These are phyloP conservation scores for Tolypocladium ovalisporum DNA, from an alignment of 2,329 filamentous ascomycete species.

Conservation along the genomic window DNA sequence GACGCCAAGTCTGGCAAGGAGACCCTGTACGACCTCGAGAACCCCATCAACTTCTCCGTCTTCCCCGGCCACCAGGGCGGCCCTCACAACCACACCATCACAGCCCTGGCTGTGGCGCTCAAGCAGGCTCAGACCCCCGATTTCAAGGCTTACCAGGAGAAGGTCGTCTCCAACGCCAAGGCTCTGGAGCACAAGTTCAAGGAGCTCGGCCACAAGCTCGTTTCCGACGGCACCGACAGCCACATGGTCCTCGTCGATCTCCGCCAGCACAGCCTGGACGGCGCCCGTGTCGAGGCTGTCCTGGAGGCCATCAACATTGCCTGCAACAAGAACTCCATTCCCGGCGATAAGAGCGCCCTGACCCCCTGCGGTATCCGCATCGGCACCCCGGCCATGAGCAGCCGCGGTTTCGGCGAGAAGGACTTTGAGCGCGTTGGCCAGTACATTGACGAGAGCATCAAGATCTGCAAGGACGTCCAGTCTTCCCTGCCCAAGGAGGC, in stretches of 20 bases:
- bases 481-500: conserved; percentile 79
- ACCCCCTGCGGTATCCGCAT: conserved; percentile 93
- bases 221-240: conserved; percentile 91
- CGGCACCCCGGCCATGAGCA: conserved; percentile 95
- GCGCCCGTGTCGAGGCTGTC: conserved; percentile 88
- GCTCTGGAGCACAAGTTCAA: conserved; percentile 77
- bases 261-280: conserved; percentile 76
- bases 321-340: conserved; percentile 99
- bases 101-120: conserved; percentile 84
- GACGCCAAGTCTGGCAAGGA: conserved; percentile 88
- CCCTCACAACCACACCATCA: conserved; percentile 99
- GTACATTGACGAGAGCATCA: conserved; percentile 85
- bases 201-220: conserved; percentile 84
- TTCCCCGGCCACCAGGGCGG: conserved; percentile 98
- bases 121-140: conserved; percentile 86
- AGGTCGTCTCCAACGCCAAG: conserved; percentile 89
- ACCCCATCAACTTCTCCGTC: conserved; percentile 96
- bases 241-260: conserved; percentile 96
- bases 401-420: conserved; percentile 80
- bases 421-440: conserved; percentile 84
- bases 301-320: conserved; percentile 98
- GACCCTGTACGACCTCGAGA: conserved; percentile 85
- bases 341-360: conserved; percentile 93
- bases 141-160: conserved; percentile 88
- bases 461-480: conserved; percentile 85